phyloP scores from a whole-genome alignment of 1,284 basidiomycete genomes.

The Butyriboletus appendiculatus region DNA sequence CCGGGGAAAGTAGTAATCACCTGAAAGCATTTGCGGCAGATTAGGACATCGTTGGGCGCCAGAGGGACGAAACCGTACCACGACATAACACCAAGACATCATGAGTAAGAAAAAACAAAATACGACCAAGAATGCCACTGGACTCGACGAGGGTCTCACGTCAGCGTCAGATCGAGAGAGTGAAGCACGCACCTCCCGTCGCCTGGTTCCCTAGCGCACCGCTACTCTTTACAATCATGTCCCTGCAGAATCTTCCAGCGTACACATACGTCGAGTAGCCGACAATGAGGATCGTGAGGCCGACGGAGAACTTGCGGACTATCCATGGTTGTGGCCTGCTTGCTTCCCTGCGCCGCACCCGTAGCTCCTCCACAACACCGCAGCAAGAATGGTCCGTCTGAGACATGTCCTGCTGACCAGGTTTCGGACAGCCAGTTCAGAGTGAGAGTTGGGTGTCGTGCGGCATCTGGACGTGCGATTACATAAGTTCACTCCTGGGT shows the following conservation, averaged over 20 bases:
- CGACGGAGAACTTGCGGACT: conserved; percentile 49
- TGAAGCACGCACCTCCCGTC: conserved; percentile 49
- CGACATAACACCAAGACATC: conserved; percentile 57
- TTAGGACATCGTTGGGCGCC: background rate
- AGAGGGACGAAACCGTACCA: conserved; percentile 41
- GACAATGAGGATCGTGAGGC: conserved; percentile 41
- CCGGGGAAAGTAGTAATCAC: conserved; percentile 56
- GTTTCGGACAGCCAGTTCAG: conserved; percentile 3
- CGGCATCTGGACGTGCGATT: conserved; percentile 18
- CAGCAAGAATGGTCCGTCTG: conserved; percentile 22
- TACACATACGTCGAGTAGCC: conserved; percentile 59
- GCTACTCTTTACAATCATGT: conserved; percentile 47
- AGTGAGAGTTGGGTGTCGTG: conserved; percentile 16
- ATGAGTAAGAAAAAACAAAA: conserved; percentile 52
- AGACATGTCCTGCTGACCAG: conserved; percentile 17
- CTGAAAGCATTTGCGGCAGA: conserved; percentile 27
- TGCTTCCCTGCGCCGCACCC: conserved; percentile 5
- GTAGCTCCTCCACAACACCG: conserved; percentile 28
- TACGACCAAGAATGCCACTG: conserved; percentile 54
- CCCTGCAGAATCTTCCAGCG: conserved; percentile 57
- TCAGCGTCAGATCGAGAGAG: background rate
- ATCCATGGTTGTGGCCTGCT: conserved; percentile 48
- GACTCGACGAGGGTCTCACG: background rate
- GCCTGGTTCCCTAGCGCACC: conserved; percentile 42
- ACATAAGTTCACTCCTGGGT: conserved; percentile 15